Evolutionary conservation across 2,329 filamentous ascomycete species (phyloP).

Genomic region (Arthroderma sp.): DNA sequence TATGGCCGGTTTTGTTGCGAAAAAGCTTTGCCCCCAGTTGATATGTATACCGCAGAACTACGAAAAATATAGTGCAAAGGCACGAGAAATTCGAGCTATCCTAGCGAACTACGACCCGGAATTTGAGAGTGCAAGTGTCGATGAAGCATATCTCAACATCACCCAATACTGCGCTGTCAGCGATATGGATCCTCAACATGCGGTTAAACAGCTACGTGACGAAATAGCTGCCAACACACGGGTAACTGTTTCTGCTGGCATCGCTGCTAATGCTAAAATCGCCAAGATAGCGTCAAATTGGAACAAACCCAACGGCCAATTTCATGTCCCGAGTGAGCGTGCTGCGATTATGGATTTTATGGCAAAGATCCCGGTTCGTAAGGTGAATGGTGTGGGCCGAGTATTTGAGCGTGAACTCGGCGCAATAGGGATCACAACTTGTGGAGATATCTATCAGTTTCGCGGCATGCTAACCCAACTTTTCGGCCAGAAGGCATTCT

Average conservation of each 20-base stretch:
- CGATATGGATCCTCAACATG: conserved; percentile 56
- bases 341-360: conserved; percentile 73
- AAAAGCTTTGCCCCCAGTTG: conserved; percentile 80
- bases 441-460: conserved; percentile 71
- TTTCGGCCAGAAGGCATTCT: conserved; percentile 83
- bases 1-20: conserved; percentile 93
- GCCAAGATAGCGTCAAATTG: conserved; percentile 93
- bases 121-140: conserved; percentile 88
- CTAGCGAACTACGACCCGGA: conserved; percentile 76
- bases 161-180: conserved; percentile 70
- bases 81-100: conserved; percentile 70
- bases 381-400: conserved; percentile 88
- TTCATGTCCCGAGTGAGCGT: conserved; percentile 59
- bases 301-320: conserved; percentile 96
- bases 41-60: conserved; percentile 76
- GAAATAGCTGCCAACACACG: conserved; percentile 65
- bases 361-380: conserved; percentile 67
- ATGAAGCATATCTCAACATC: conserved; percentile 93
- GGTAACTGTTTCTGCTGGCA: conserved; percentile 86
- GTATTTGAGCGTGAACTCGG: conserved; percentile 85
- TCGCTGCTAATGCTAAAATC: conserved; percentile 82
- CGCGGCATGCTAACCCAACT: conserved; percentile 62
- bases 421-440: conserved; percentile 75
- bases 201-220: conserved; percentile 61
- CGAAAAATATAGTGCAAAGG: conserved; percentile 81